These are phyloP conservation scores for Cardiospermum halicacabum DNA, from an alignment of 345 rosid genomes.

Conservation along the genomic window DNA sequence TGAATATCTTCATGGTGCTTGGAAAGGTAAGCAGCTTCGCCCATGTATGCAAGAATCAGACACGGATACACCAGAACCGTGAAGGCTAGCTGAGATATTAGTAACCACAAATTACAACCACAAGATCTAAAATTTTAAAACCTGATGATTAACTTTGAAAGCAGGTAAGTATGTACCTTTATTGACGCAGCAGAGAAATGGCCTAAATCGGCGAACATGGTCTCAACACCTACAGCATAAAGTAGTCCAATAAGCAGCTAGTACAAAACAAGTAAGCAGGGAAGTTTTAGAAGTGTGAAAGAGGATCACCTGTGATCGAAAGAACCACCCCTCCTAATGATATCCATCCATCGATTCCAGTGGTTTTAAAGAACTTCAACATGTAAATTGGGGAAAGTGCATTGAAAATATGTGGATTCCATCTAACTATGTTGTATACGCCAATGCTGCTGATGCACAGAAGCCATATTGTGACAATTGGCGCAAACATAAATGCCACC, in stretches of 20 bases:
- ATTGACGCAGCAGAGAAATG: constrained; percentile 82
- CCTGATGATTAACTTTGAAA: background rate
- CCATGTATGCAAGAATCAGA: constrained; percentile 88
- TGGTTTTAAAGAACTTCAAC: constrained; percentile 60
- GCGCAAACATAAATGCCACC: constrained; percentile 79
- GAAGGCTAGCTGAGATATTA: constrained; percentile 57
- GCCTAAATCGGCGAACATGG: constrained; percentile 83
- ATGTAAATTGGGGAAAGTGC: constrained; percentile 86
- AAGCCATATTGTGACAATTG: constrained; percentile 74
- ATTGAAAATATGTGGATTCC: constrained; percentile 63
- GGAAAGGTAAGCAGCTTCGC: constrained; percentile 85
- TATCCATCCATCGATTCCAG: constrained; percentile 77
- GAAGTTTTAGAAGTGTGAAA: background rate
- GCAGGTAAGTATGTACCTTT: constrained; percentile 45
- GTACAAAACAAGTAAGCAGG: background rate
- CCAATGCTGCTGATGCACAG: constrained; percentile 67
- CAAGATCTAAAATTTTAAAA: constrained; percentile 6
- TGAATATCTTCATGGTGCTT: constrained; percentile 64
- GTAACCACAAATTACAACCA: background rate
- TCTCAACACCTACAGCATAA: constrained; percentile 58
- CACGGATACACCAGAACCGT: constrained; percentile 71
- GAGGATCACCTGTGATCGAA: constrained; percentile 71
- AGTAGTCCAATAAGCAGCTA: constrained; percentile 12
- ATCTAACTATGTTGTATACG: constrained; percentile 57
- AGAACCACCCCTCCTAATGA: constrained; percentile 91